Conservation (phyloP, 495 filamentous ascomycete genomes). For the Aspergillus panamensis region DNA sequence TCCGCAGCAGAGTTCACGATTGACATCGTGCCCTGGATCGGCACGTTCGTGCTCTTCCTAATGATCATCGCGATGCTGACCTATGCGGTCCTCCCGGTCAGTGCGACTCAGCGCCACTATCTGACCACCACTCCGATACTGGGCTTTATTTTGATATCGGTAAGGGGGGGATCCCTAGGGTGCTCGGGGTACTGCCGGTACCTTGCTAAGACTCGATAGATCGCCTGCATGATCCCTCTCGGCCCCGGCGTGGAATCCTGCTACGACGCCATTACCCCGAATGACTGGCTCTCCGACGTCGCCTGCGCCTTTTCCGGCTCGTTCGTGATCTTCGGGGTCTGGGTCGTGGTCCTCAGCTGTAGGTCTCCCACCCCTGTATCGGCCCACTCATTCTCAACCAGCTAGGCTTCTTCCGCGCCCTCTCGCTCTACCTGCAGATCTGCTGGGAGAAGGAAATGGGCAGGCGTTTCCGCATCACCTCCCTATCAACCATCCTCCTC, state of each 20-base stretch:
- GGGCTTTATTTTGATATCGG: conserved; percentile 37
- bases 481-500: conserved; percentile 58
- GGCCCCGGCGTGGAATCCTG: conserved; percentile 66
- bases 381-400: background rate
- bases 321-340: conserved; percentile 71
- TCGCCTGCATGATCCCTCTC: conserved; percentile 74
- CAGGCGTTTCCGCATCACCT: conserved; percentile 69
- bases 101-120: conserved; percentile 77
- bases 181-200: too few relatives aligned
- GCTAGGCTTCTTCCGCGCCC: conserved; percentile 67
- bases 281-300: conserved; percentile 70
- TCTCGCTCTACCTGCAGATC: conserved; percentile 86
- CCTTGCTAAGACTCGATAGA: too few relatives aligned
- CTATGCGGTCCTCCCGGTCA: conserved; percentile 66
- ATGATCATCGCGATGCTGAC: conserved; percentile 66
- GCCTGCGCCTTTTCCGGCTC: conserved; percentile 75
- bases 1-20: conserved; percentile 23
- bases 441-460: conserved; percentile 83
- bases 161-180: conserved; percentile 23
- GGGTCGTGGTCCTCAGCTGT: conserved; percentile 69
- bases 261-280: conserved; percentile 74
- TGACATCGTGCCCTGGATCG: conserved; percentile 65
- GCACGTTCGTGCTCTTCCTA: conserved; percentile 60
- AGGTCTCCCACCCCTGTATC: conserved; percentile 19
- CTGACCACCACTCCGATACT: conserved; percentile 49